phyloP scores from a whole-genome alignment of 495 filamentous ascomycete species.

The Chaetomium fimeti region DNA sequence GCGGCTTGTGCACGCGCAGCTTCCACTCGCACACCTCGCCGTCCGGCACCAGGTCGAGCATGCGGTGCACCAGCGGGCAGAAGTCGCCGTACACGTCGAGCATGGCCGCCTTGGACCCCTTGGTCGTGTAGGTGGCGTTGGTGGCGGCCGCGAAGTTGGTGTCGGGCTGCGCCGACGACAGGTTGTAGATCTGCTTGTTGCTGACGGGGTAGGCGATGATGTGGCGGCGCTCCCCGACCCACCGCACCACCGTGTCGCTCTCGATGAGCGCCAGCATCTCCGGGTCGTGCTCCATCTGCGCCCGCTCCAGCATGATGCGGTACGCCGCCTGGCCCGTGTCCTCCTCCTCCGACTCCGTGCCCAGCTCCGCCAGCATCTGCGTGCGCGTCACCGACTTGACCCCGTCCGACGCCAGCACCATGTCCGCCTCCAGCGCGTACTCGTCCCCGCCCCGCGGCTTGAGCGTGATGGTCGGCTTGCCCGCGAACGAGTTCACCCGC shows the following conservation, averaged over 20 bases:
- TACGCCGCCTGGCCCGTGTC: constrained; percentile 81
- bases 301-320: constrained; percentile 73
- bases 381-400: constrained; percentile 66
- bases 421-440: constrained; percentile 60
- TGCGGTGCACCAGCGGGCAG: constrained; percentile 66
- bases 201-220: constrained; percentile 81
- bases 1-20: constrained; percentile 64
- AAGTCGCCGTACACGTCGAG: constrained; percentile 66
- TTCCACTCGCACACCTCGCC: constrained; percentile 82
- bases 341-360: constrained; percentile 56
- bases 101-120: constrained; percentile 66
- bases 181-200: constrained; percentile 74
- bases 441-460: constrained; percentile 57
- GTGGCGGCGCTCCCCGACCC: constrained; percentile 75
- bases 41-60: constrained; percentile 76
- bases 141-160: constrained; percentile 68
- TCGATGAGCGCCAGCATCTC: constrained; percentile 68
- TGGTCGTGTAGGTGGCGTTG: constrained; percentile 73
- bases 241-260: constrained; percentile 65
- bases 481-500: constrained; percentile 54
- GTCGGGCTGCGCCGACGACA: constrained; percentile 73
- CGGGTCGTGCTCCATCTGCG: constrained; percentile 63
- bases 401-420: constrained; percentile 71
- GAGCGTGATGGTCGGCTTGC: constrained; percentile 55
- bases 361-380: constrained; percentile 58